Conservation (phyloP, 371 early-diverging fungal species). For the Mucor circinelloides region DNA sequence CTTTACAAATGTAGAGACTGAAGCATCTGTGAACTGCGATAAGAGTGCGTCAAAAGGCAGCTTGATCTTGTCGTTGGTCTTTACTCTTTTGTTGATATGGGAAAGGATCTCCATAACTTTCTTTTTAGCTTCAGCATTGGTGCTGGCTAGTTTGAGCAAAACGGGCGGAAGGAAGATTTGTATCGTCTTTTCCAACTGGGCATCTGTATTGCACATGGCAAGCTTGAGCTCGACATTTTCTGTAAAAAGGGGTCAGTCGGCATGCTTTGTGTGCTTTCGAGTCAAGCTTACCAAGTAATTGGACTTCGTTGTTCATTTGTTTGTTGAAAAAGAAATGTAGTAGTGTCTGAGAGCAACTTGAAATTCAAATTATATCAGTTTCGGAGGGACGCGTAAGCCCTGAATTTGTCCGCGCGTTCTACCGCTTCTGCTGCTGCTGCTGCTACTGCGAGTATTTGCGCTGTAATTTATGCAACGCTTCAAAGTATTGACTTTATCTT, state of each 20-base stretch:
- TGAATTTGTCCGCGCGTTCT: conserved; percentile 1
- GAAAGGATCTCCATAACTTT: conserved; percentile 76
- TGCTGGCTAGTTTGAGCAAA: conserved; percentile 70
- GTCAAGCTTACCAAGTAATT: conserved; percentile 36
- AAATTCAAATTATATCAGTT: neutral
- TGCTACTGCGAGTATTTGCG: neutral
- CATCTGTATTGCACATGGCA: conserved; percentile 80
- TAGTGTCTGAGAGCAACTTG: neutral
- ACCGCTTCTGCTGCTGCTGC: neutral
- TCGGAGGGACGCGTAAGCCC: conserved; percentile 2
- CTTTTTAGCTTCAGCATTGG: conserved; percentile 52
- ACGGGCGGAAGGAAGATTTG: conserved; percentile 75
- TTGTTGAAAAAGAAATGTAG: neutral
- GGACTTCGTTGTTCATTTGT: conserved; percentile 36
- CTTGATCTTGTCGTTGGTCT: conserved; percentile 58
- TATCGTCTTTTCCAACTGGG: conserved; percentile 73
- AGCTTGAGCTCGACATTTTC: conserved; percentile 87
- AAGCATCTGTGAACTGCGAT: conserved; percentile 46
- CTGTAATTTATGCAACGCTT: neutral
- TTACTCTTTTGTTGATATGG: conserved; percentile 82
- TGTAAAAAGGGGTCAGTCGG: conserved; percentile 9
- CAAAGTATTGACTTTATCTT: neutral
- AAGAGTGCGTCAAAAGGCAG: conserved; percentile 67
- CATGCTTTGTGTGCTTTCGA: neutral
- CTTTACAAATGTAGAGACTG: conserved; percentile 55